phyloP scores from a whole-genome alignment of 2,329 filamentous ascomycete species.

The Colletotrichum salicis region DNA sequence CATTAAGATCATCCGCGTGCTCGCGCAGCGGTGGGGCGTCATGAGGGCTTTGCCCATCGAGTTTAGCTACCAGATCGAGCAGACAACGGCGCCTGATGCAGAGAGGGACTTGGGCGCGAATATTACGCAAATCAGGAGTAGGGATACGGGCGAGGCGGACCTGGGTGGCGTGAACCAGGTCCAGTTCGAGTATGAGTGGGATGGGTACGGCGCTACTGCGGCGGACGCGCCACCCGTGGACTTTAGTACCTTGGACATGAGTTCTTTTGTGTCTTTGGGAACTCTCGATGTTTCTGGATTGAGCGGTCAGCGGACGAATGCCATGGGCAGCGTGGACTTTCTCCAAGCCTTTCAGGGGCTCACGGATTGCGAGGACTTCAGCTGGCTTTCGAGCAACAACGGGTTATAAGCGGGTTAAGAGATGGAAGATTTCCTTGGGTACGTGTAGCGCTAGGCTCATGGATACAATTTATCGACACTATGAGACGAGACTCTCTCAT shows the following conservation, averaged over 20 bases:
- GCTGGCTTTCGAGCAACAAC: conserved; percentile 8
- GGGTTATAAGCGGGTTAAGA: neutral
- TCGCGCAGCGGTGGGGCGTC: conserved; percentile 27
- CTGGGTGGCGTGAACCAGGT: neutral
- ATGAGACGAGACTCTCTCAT: no score
- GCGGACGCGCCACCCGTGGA: neutral
- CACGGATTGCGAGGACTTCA: conserved; percentile 21
- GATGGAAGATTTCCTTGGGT: no score
- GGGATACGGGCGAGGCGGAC: neutral
- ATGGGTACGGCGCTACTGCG: neutral
- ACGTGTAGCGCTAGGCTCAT: neutral
- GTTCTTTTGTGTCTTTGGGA: conserved; percentile 6
- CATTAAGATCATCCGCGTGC: conserved; percentile 20
- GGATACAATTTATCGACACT: no score
- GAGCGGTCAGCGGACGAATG: neutral
- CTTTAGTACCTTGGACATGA: neutral
- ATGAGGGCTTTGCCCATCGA: conserved; percentile 27
- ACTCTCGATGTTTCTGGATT: conserved; percentile 12
- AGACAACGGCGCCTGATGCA: neutral
- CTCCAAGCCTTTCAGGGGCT: conserved; percentile 15
- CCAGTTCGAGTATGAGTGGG: conserved; percentile 24
- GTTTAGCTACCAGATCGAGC: conserved; percentile 14
- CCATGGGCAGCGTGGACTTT: neutral
- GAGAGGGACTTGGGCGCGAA: neutral
- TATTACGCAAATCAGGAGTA: neutral